Percentiles rank a stretch among this genome's conserved stretches.
phyloP scores from a whole-genome alignment of 208 protist genomes.

The Acanthamoeba healyi region DNA sequence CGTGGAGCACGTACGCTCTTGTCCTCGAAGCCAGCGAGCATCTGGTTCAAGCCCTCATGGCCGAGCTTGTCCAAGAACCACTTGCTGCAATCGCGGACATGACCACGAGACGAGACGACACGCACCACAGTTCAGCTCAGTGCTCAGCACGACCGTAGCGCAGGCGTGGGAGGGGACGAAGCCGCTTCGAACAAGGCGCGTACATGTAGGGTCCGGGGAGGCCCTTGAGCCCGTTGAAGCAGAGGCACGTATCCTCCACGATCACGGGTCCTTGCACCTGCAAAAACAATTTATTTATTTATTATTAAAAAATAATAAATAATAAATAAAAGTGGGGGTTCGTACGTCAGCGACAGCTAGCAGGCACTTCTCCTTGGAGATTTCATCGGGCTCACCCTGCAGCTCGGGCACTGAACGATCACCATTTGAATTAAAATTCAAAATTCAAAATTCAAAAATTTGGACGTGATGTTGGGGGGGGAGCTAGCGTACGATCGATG shows the following conservation, averaged over 20 bases:
- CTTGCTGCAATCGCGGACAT: slow-evolving; percentile 87
- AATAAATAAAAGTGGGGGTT: slow-evolving; percentile 76
- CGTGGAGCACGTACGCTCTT: slow-evolving; percentile 87
- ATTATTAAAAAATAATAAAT: neutral
- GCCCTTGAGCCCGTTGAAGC: slow-evolving; percentile 96
- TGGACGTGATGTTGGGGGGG: neutral
- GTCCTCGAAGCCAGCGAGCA: slow-evolving; percentile 94
- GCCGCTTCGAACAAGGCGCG: too few relatives aligned
- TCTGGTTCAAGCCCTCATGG: slow-evolving; percentile 93
- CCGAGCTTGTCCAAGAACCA: slow-evolving; percentile 97
- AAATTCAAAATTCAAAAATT: too few relatives aligned
- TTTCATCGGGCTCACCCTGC: slow-evolving; percentile 94
- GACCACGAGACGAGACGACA: too few relatives aligned
- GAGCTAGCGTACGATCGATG: slow-evolving; percentile 86
- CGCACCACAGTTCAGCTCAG: too few relatives aligned
- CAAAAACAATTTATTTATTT: neutral
- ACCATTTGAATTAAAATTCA: neutral
- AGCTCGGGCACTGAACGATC: slow-evolving; percentile 95
- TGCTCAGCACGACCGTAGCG: neutral
- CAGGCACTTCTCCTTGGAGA: slow-evolving; percentile 95
- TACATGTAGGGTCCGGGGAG: slow-evolving; percentile 98
- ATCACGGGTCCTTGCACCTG: slow-evolving; percentile 92
- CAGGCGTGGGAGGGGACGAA: neutral
- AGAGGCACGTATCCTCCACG: slow-evolving; percentile 98
- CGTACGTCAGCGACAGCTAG: slow-evolving; percentile 90